These are phyloP conservation scores for Sarcomyxa edulis DNA, from an alignment of 768 basidiomycete genomes.

Conservation along the genomic window DNA sequence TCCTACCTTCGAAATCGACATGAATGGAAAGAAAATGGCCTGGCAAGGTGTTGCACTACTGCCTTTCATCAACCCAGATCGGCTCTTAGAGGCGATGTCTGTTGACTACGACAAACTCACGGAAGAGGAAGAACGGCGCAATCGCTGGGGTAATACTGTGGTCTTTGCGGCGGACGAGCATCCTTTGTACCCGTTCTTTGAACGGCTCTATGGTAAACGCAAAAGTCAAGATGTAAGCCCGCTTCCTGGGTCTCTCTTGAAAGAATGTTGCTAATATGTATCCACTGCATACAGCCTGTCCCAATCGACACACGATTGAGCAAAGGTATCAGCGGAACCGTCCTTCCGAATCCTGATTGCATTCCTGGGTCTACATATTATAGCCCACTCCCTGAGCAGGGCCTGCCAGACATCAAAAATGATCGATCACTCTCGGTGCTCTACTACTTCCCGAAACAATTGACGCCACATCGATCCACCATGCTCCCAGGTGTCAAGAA, in stretches of 20 bases:
- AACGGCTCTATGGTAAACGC: constrained; percentile 85
- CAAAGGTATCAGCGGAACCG: constrained; percentile 74
- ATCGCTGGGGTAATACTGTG: constrained; percentile 78
- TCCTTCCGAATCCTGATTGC: constrained; percentile 81
- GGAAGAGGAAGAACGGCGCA: constrained; percentile 80
- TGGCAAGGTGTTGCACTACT: constrained; percentile 98
- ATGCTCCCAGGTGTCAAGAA: constrained; percentile 70
- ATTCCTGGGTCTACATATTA: constrained; percentile 91
- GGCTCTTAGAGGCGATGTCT: constrained; percentile 82
- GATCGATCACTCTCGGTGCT: constrained; percentile 84
- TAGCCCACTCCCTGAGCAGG: constrained; percentile 56
- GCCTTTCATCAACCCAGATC: constrained; percentile 88
- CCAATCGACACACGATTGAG: constrained; percentile 64
- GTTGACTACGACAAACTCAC: constrained; percentile 59
- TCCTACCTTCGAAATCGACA: constrained; percentile 87
- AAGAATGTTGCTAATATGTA: no score
- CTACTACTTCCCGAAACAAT: constrained; percentile 87
- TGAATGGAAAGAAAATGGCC: constrained; percentile 99
- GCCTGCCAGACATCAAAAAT: constrained; percentile 75
- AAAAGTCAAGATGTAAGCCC: constrained; percentile 68
- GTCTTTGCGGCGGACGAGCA: constrained; percentile 84
- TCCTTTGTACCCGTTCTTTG: constrained; percentile 81
- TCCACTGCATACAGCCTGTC: constrained; percentile 75
- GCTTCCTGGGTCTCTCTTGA: no score
- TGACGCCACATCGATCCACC: constrained; percentile 78